phyloP scores from a whole-genome alignment of 2,329 filamentous ascomycete species.

The Trichophyton rubrum region DNA sequence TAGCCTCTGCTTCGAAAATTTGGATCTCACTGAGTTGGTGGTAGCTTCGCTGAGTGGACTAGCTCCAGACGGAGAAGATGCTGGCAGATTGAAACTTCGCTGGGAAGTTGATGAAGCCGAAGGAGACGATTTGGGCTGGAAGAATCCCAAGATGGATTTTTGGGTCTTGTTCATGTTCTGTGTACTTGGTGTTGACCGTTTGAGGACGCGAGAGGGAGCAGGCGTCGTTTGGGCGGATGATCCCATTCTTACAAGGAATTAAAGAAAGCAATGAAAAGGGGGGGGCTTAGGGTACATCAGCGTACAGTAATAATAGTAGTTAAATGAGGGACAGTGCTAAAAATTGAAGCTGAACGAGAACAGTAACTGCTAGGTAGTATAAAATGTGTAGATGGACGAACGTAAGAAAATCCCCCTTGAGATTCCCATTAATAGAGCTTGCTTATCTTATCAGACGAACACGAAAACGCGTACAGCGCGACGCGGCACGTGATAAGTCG shows the following conservation, averaged over 20 bases:
- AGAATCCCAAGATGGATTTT: conserved; percentile 67
- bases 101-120: conserved; percentile 28
- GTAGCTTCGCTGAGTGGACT: not conserved
- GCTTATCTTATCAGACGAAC: not conserved
- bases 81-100: conserved; percentile 11
- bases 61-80: not conserved
- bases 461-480: not conserved
- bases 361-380: not conserved
- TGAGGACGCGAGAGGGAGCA: conserved; percentile 7
- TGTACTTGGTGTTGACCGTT: conserved; percentile 26
- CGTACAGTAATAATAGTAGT: not conserved
- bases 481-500: not conserved
- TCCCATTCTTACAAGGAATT: not conserved
- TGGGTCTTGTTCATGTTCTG: conserved; percentile 50
- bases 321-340: not conserved
- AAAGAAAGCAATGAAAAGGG: not conserved
- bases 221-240: conserved; percentile 5
- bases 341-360: not conserved
- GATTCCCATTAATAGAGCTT: not conserved
- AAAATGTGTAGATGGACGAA: not conserved
- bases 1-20: not conserved
- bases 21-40: not conserved
- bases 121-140: conserved; percentile 45
- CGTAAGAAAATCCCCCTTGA: not conserved
- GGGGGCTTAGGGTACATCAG: not conserved